Percentiles rank a stretch among this genome's conserved stretches.
These are phyloP conservation scores for Tinospora cordifolia DNA, from an alignment of 164 flowering plant genomes.

Conservation along the genomic window DNA sequence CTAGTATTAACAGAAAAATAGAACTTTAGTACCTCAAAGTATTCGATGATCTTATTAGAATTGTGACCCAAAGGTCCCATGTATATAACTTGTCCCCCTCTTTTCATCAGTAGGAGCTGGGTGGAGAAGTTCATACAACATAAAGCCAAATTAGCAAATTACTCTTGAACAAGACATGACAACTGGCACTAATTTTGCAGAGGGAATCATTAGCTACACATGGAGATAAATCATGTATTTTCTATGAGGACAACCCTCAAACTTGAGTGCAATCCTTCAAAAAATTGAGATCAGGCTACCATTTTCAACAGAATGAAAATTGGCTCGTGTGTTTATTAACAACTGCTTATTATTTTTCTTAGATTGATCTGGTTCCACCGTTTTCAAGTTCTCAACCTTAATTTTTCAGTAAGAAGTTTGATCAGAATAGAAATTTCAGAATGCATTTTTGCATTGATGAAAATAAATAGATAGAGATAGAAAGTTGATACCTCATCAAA, in stretches of 20 bases:
- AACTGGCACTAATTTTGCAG: background rate
- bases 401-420: background rate
- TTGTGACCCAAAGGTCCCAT: conserved; percentile 77
- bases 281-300: background rate
- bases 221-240: background rate
- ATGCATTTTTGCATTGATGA: background rate
- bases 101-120: conserved; percentile 70
- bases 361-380: no score
- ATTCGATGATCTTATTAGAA: conserved; percentile 68
- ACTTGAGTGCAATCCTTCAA: background rate
- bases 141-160: no score
- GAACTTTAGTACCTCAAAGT: conserved; percentile 52
- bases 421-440: conserved; percentile 1
- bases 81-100: conserved; percentile 91
- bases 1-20: background rate
- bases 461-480: background rate
- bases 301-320: background rate
- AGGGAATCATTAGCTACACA: background rate
- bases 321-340: background rate
- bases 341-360: background rate
- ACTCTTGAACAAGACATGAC: background rate
- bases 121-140: no score
- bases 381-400: no score
- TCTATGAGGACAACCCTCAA: background rate
- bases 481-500: conserved; percentile 66